Conservation (phyloP, 2,329 filamentous ascomycete genomes). For the Bipolaris victoriae region DNA sequence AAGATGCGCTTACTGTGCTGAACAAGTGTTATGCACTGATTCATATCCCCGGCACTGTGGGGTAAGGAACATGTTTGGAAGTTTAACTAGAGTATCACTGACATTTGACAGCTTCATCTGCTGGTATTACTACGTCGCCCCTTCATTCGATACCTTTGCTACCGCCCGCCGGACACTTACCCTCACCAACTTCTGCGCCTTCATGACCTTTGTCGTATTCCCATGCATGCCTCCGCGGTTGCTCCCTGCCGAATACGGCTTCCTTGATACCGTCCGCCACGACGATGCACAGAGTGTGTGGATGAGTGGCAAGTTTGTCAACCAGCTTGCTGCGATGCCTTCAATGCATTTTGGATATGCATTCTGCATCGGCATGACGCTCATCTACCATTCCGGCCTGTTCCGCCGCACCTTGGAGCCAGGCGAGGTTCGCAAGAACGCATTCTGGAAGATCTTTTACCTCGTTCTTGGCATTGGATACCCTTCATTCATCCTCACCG, state of each 20-base stretch:
- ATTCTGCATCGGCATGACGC: conserved; percentile 60
- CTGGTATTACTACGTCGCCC: conserved; percentile 67
- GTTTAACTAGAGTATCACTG: conserved; percentile 15
- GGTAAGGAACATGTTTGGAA: conserved; percentile 48
- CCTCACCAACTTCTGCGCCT: conserved; percentile 61
- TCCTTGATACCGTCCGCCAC: conserved; percentile 56
- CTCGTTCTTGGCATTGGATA: conserved; percentile 58
- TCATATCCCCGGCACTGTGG: conserved; percentile 66
- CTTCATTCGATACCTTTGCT: conserved; percentile 55
- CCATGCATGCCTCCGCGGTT: conserved; percentile 61
- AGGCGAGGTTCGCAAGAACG: conserved; percentile 52
- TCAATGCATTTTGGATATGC: conserved; percentile 63
- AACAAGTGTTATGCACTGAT: conserved; percentile 66
- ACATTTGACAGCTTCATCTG: conserved; percentile 61
- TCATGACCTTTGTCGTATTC: conserved; percentile 59
- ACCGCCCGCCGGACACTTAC: conserved; percentile 55
- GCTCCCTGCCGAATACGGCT: conserved; percentile 53
- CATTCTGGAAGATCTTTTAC: conserved; percentile 53
- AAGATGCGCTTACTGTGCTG: conserved; percentile 60
- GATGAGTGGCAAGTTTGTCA: conserved; percentile 56
- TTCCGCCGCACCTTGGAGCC: conserved; percentile 53
- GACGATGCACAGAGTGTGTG: conserved; percentile 55
- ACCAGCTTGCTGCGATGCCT: conserved; percentile 56
- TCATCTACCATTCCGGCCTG: conserved; percentile 60
- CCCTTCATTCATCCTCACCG: conserved; percentile 60